Base-by-base conservation (phyloP, 257 asterid species). In the Solanum stenotomum region DNA sequence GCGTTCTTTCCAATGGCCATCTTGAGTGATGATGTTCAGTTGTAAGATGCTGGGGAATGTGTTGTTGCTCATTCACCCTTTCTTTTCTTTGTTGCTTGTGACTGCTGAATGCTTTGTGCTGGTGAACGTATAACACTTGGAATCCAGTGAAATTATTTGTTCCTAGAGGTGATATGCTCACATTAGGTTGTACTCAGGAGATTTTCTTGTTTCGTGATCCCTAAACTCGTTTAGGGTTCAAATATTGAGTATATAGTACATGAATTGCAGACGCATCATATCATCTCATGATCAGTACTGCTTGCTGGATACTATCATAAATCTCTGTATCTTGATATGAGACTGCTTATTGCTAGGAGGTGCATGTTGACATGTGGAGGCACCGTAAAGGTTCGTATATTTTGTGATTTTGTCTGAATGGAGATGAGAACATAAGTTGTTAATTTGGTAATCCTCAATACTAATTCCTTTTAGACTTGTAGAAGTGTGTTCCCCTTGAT, bases 261-360 rank as follows among this genome's bases (percentile, higher is more conserved):
- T 92, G 92, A 90, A 92, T 91, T 94, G 94, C 95, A 91, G 98
- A 93, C 94, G 75, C 81, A 85, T 91, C 87, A 89, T 90, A 94
- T 82, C 92, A 89, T 91, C 93, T 91, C 92, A 91, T 95, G 94
- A 94, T 89, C 89, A 91, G 87, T 90, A 87, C 93, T 92, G 81
- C 91, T 88, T 91, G 90, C 93, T 91, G 94, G 98, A 93, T 91
- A 90, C 93, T 92, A 87, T 91, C 92, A 91, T 93, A 86, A 89
- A 89, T 90, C 90, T 90, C 91, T 87, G 74, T 94, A 44, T 93
- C 95, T 93, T 93, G 98, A 92, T 91, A 89, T 93, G 93, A 89
- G 91, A 93, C 89, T 91, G 90, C 93, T 91, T 94, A 90, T 91
- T 89, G 94, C 94, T 93, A 91, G 93, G 97, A 93, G 94, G 95